Base-by-base conservation (phyloP, 2,329 filamentous ascomycete genomes). In the Scleromitrula shiraiana region DNA sequence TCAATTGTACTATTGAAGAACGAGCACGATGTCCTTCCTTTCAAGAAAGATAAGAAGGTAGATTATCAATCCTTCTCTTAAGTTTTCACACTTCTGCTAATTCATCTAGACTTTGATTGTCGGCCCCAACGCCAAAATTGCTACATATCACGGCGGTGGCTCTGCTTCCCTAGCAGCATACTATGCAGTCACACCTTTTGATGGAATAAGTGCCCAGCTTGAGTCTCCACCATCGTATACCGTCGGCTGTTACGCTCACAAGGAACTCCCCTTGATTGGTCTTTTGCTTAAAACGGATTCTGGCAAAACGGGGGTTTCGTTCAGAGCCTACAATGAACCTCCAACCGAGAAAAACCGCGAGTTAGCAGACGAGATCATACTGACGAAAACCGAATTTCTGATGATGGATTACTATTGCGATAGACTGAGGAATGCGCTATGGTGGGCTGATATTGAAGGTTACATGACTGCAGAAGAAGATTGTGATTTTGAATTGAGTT, bases 151-250 rank as follows among this genome's bases (percentile, higher is more conserved):
- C 46, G 82, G 82, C 29, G 82, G 82, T 49, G 82, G 82, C 17
- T 83, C 79, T 4, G 82, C 82, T 1, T 74, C 78, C 0, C 64
- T 80, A 23, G 65, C 66, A 8, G 69, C 75, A 6, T 85, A 85
- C 66, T 80, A 83, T 50, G 83, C 83, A 40, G 73, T 88, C 17
- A 87, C 80, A 0, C 85, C 85, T 2, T 80, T 83, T 22, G 82
- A 85, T 49, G 84, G 83, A 6, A 86, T 89, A 29, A 53, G 42
- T 41, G 53, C 36, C 3, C 56, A 46, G 35, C 50, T 27, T 12
- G 22, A 46, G 38, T 33, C 49, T 8, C n/a, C 30, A 8, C 41
- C 51, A n/a, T 56, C 56, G 1, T 82, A 78, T 60, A 69, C 75
- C 2, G 72, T 82, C 29, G 81, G 81, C 4, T 74, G 74, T 17